Percentiles rank a stretch among this genome's conserved stretches.
Evolutionary conservation across 495 filamentous ascomycete genomes (phyloP).

Genomic region (Copromyces sp.): DNA sequence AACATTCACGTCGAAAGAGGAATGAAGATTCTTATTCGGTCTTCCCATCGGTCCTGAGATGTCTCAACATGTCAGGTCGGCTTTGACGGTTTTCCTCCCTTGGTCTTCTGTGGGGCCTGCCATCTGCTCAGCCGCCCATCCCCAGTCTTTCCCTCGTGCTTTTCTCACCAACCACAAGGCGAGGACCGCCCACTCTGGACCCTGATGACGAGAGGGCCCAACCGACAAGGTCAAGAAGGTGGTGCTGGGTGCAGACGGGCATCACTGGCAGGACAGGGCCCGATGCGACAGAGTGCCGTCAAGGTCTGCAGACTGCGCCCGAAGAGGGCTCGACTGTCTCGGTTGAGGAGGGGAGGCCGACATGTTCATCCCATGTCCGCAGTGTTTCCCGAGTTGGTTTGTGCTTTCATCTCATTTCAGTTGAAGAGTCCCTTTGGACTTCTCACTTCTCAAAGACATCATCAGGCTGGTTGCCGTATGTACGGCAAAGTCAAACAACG

Average conservation of each 20-base stretch:
- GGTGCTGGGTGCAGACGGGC: slow-evolving; percentile 8
- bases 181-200: background rate
- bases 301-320: background rate
- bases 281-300: background rate
- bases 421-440: background rate
- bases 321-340: background rate
- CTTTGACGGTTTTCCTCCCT: background rate
- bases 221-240: slow-evolving; percentile 13
- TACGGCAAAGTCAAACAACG: background rate
- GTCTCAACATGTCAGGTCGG: background rate
- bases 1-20: background rate
- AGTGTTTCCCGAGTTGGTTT: background rate
- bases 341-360: background rate
- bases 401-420: background rate
- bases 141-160: background rate
- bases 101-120: background rate
- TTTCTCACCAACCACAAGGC: background rate
- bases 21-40: background rate
- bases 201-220: slow-evolving; percentile 12
- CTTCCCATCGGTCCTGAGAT: background rate
- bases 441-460: background rate
- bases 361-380: background rate
- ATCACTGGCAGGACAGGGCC: background rate
- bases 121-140: background rate
- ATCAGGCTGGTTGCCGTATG: background rate